Percentiles rank a stretch among this genome's conserved stretches.
Conservation (phyloP, 2,329 filamentous ascomycete species). For the Colletotrichum limetticola region DNA sequence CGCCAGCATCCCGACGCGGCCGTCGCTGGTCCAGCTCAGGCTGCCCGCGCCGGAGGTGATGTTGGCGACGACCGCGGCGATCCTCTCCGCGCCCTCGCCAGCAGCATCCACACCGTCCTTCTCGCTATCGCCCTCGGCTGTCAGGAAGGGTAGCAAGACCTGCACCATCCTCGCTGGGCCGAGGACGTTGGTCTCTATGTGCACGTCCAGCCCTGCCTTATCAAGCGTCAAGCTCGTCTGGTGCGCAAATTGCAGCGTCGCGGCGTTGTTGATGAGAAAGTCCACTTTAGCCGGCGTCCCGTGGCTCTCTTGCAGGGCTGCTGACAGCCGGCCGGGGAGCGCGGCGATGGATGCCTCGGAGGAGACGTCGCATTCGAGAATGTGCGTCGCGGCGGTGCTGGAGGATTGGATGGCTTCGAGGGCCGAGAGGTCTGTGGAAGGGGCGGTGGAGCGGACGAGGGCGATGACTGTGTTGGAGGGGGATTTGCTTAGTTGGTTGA, state of each 20-base stretch:
- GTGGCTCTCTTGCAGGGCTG: not conserved
- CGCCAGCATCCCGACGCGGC: conserved; percentile 35
- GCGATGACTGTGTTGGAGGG: conserved; percentile 49
- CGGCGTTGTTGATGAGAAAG: conserved; percentile 53
- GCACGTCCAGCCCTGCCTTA: conserved; percentile 46
- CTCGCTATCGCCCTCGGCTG: not conserved
- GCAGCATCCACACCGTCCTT: not conserved
- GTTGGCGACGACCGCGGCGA: conserved; percentile 49
- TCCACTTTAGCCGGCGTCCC: conserved; percentile 24
- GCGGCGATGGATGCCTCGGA: conserved; percentile 11
- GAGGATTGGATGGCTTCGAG: conserved; percentile 1
- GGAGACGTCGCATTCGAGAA: conserved; percentile 32
- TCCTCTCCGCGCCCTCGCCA: not conserved
- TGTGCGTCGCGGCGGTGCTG: conserved; percentile 9
- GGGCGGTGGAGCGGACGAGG: conserved; percentile 45
- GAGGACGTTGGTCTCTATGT: conserved; percentile 57
- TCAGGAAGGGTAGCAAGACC: conserved; percentile 45
- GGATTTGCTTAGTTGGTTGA: conserved; percentile 43
- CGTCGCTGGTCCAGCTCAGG: conserved; percentile 6
- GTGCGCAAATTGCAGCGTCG: conserved; percentile 38
- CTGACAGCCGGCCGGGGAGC: not conserved
- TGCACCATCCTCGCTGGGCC: conserved; percentile 58
- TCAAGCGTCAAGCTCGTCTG: conserved; percentile 52
- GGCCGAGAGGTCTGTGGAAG: conserved; percentile 11
- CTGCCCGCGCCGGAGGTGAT: conserved; percentile 52